These are phyloP conservation scores for Xylaria polymorpha DNA, from an alignment of 2,329 filamentous ascomycete genomes.

Conservation along the genomic window DNA sequence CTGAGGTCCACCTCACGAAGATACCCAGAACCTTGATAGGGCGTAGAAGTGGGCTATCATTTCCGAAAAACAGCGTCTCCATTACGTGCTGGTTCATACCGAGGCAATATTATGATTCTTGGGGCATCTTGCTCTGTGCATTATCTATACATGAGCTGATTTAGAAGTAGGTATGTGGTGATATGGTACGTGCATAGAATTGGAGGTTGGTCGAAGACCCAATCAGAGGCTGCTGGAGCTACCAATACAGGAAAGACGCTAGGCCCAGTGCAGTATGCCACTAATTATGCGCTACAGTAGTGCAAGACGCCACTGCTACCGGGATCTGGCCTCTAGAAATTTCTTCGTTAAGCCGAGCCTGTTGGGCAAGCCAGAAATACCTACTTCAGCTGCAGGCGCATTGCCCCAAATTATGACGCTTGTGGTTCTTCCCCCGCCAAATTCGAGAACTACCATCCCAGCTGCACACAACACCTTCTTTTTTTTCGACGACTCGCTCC, in stretches of 20 bases:
- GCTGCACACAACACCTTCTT: neutral
- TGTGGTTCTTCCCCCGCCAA: slow-evolving; percentile 22
- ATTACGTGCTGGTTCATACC: neutral
- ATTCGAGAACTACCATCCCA: slow-evolving; percentile 16
- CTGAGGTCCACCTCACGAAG: no score
- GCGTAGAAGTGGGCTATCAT: neutral
- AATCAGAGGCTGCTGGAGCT: neutral
- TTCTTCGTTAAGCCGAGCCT: no score
- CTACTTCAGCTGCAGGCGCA: no score
- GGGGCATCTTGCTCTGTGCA: no score
- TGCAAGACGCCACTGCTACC: slow-evolving; percentile 20
- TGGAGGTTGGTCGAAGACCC: neutral
- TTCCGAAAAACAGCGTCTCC: neutral
- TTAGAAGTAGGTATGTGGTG: neutral
- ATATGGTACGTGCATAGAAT: neutral
- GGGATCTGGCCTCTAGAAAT: slow-evolving; percentile 9
- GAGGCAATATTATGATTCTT: no score
- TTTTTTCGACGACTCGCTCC: neutral
- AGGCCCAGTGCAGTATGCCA: neutral
- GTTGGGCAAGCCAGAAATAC: no score
- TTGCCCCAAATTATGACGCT: slow-evolving; percentile 34
- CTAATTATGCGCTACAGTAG: slow-evolving; percentile 1
- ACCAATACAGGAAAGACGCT: neutral
- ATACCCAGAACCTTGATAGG: no score
- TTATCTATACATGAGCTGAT: neutral